Percentiles rank a stretch among this genome's conserved stretches.
Conservation (phyloP, 2,329 filamentous ascomycete genomes). For the Epichloe glyceriae region DNA sequence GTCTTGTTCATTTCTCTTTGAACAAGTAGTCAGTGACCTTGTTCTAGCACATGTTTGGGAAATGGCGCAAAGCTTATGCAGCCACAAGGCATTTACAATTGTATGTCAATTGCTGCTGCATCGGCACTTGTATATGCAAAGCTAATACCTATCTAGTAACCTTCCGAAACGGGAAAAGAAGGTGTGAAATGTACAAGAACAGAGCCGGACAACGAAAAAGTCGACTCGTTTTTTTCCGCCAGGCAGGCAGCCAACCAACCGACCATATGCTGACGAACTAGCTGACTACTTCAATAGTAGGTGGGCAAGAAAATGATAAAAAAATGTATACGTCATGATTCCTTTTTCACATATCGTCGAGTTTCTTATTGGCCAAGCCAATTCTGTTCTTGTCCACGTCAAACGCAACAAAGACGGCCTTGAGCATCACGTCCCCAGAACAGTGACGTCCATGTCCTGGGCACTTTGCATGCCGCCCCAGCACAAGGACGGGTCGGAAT, state of each 20-base stretch:
- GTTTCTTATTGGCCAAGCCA: slow-evolving; percentile 32
- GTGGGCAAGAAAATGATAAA: neutral
- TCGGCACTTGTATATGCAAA: neutral
- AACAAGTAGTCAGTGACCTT: neutral
- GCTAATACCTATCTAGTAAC: neutral
- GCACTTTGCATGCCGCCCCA: slow-evolving; percentile 63
- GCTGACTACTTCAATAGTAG: no score
- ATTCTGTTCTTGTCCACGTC: slow-evolving; percentile 33
- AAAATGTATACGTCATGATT: neutral
- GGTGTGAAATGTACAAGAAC: neutral
- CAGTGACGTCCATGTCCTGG: slow-evolving; percentile 36
- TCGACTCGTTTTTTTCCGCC: no score
- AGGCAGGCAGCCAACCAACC: no score
- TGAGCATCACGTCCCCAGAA: slow-evolving; percentile 69
- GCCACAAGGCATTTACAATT: neutral
- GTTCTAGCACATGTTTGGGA: neutral
- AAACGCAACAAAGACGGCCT: slow-evolving; percentile 63
- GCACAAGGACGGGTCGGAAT: slow-evolving; percentile 42
- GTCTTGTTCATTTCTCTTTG: no score
- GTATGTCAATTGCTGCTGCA: neutral
- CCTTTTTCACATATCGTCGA: slow-evolving; percentile 12
- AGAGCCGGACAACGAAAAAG: neutral
- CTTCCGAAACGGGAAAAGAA: neutral
- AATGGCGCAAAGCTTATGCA: neutral
- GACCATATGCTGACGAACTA: no score